These are phyloP conservation scores for Amaranthus hypochondriacus DNA, from an alignment of 148 eudicot genomes.

Conservation along the genomic window DNA sequence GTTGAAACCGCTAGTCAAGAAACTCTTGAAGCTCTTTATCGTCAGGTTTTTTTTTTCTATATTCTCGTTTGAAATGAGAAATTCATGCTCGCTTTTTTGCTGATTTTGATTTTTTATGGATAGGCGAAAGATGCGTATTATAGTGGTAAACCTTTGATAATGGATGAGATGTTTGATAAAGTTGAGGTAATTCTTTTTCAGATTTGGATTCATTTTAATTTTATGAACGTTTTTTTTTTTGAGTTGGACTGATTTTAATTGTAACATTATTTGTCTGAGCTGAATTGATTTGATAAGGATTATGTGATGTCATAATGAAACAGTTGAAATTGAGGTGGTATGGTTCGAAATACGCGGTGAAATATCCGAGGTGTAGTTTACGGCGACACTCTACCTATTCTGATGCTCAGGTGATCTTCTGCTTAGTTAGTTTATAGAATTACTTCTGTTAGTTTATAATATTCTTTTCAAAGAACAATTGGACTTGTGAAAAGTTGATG, in stretches of 20 bases:
- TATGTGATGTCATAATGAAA: neutral
- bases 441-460: no score
- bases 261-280: no score
- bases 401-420: conserved; percentile 77
- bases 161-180: conserved; percentile 97
- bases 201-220: no score
- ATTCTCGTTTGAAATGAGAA: neutral
- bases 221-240: no score
- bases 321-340: conserved; percentile 85
- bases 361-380: conserved; percentile 95
- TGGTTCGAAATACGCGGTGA: conserved; percentile 82
- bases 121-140: conserved; percentile 91
- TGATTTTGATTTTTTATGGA: neutral
- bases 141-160: conserved; percentile 78
- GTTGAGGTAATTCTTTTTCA: conserved; percentile 52
- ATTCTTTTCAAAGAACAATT: no score
- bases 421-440: no score
- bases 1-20: conserved; percentile 82
- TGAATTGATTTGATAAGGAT: no score
- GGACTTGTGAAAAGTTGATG: no score
- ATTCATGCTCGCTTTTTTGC: neutral
- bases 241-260: no score
- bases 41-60: conserved; percentile 42
- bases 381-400: conserved; percentile 78
- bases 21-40: conserved; percentile 90